These are phyloP conservation scores for Colletotrichum godetiae DNA, from an alignment of 2,329 filamentous ascomycete genomes.

Conservation along the genomic window DNA sequence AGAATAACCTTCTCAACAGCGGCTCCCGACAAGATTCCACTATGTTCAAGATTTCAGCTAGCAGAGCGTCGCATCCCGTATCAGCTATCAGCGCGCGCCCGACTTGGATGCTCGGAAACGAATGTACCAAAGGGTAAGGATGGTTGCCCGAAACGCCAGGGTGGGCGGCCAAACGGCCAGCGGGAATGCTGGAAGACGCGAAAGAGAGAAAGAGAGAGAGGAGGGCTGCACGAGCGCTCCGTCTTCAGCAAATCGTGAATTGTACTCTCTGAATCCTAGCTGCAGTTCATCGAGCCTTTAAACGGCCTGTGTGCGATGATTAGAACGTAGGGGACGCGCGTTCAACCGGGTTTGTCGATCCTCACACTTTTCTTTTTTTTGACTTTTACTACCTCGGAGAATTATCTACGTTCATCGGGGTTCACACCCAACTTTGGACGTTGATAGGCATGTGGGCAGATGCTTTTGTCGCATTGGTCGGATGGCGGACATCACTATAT, in stretches of 20 bases:
- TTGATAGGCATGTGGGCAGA: not conserved
- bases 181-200: not conserved
- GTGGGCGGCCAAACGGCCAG: not conserved
- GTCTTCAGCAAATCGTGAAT: not conserved
- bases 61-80: not conserved
- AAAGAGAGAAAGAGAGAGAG: not conserved
- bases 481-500: not conserved
- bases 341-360: not conserved
- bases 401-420: not conserved
- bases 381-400: too few relatives aligned
- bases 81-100: too few relatives aligned
- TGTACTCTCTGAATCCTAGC: not conserved
- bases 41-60: not conserved
- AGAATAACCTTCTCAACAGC: not conserved
- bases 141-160: not conserved
- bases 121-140: not conserved
- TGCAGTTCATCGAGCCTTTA: not conserved
- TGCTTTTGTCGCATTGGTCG: not conserved
- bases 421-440: slow-evolving; percentile 3
- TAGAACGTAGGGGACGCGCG: not conserved
- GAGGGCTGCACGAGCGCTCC: not conserved
- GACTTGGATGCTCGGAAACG: not conserved
- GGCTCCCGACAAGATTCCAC: not conserved
- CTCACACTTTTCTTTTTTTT: not conserved
- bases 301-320: not conserved